Evolutionary conservation across 1,284 basidiomycete species (phyloP).

Genomic region (Naganishia sp.): DNA sequence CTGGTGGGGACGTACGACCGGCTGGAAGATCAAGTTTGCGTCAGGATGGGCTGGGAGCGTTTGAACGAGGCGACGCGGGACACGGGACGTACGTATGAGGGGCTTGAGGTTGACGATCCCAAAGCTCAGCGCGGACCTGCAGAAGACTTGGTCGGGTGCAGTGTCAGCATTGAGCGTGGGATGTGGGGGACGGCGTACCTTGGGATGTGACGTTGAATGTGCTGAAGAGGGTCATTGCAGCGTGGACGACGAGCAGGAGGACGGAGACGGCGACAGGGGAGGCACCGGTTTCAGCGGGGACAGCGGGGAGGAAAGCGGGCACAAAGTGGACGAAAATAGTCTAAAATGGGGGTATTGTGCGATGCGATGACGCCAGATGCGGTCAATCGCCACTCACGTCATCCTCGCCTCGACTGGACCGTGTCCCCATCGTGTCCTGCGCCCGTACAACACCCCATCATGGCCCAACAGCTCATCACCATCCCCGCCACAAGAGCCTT

Average conservation of each 20-base stretch:
- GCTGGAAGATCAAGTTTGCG: constrained; percentile 1
- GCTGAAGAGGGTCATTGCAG: constrained; percentile 63
- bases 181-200: constrained; percentile 39
- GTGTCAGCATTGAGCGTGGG: neutral
- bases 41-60: neutral
- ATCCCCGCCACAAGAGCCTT: constrained; percentile 45
- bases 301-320: neutral
- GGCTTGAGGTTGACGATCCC: constrained; percentile 93
- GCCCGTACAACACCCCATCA: neutral
- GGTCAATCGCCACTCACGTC: neutral
- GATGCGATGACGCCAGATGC: neutral
- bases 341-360: neutral
- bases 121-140: constrained; percentile 66
- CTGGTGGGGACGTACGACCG: constrained; percentile 24
- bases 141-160: constrained; percentile 61
- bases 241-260: neutral
- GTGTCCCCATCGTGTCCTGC: neutral
- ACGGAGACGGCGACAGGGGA: neutral
- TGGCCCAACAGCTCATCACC: constrained; percentile 40
- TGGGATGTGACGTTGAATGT: constrained; percentile 80
- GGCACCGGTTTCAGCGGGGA: neutral
- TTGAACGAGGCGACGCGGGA: no score
- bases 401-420: neutral
- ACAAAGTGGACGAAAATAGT: neutral
- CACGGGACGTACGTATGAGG: constrained; percentile 61